phyloP scores from a whole-genome alignment of 306 rosid genomes.

The Sphenostylis stenocarpa region DNA sequence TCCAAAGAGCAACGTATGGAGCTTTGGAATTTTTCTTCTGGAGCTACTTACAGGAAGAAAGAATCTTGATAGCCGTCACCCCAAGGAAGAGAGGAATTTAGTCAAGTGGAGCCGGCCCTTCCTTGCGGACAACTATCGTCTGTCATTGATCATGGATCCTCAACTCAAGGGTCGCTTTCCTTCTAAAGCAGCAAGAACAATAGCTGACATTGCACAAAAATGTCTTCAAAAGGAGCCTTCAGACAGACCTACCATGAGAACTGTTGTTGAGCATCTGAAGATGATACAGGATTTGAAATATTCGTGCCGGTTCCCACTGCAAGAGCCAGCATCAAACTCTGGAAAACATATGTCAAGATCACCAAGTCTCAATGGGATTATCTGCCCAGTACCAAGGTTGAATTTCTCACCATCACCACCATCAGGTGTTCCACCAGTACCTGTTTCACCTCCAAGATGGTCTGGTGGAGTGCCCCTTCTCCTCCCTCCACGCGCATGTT shows the following conservation, averaged over 20 bases:
- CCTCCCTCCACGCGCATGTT: conserved; percentile 66
- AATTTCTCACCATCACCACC: conserved; percentile 89
- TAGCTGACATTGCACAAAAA: conserved; percentile 85
- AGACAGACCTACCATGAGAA: conserved; percentile 96
- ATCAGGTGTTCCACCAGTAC: conserved; percentile 42
- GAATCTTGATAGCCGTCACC: conserved; percentile 86
- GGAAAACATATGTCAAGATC: conserved; percentile 81
- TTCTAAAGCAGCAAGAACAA: conserved; percentile 80
- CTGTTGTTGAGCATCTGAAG: conserved; percentile 74
- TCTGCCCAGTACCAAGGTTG: conserved; percentile 60
- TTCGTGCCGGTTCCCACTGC: conserved; percentile 82
- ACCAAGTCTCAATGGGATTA: conserved; percentile 84
- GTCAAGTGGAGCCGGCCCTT: conserved; percentile 97
- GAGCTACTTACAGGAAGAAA: conserved; percentile 91
- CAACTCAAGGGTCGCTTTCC: conserved; percentile 91
- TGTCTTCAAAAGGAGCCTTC: conserved; percentile 97
- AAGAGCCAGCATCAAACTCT: conserved; percentile 67
- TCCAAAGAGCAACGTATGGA: conserved; percentile 98
- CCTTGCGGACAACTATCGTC: conserved; percentile 76
- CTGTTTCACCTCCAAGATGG: conserved; percentile 72
- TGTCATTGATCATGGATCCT: conserved; percentile 91
- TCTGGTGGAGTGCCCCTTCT: conserved; percentile 42
- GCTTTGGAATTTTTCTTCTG: conserved; percentile 88
- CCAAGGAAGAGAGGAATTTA: conserved; percentile 93
- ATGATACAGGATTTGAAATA: conserved; percentile 77